Evolutionary conservation across 176 grass and related monocot genomes (phyloP).

Genomic region (Secale cereale): DNA sequence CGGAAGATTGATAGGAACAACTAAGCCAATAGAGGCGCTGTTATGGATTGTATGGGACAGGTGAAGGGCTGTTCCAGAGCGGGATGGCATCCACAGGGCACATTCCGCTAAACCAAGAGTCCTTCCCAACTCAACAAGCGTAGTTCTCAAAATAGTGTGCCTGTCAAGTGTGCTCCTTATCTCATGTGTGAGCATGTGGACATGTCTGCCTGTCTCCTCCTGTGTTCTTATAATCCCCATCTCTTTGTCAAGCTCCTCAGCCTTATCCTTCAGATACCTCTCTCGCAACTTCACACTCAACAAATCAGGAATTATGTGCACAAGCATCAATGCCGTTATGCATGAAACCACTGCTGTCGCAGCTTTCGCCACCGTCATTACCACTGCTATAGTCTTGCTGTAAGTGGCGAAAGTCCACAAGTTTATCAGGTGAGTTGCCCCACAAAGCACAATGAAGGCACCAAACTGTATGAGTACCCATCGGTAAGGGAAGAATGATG

Average conservation of each 20-base stretch:
- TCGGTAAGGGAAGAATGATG: conserved; percentile 63
- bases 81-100: conserved; percentile 80
- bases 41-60: conserved; percentile 67
- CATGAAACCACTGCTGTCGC: conserved; percentile 77
- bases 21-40: conserved; percentile 27
- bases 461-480: conserved; percentile 95
- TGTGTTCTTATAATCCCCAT: conserved; percentile 73
- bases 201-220: conserved; percentile 80
- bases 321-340: conserved; percentile 82
- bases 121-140: conserved; percentile 71
- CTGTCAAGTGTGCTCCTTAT: conserved; percentile 90
- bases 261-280: conserved; percentile 69
- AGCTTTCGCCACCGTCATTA: conserved; percentile 58
- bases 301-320: conserved; percentile 87
- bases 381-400: conserved; percentile 53
- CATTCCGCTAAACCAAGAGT: conserved; percentile 74
- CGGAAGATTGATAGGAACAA: conserved; percentile 54
- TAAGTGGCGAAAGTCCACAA: conserved; percentile 74
- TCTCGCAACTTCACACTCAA: conserved; percentile 74
- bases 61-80: conserved; percentile 51
- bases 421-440: conserved; percentile 79
- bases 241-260: conserved; percentile 78
- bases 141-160: conserved; percentile 80
- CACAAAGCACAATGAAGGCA: conserved; percentile 86
- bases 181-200: conserved; percentile 89